Evolutionary conservation across 257 asterid genomes (phyloP), one percentile per base, ranked within the genome.

Genomic region (Capsicum pubescens): DNA sequence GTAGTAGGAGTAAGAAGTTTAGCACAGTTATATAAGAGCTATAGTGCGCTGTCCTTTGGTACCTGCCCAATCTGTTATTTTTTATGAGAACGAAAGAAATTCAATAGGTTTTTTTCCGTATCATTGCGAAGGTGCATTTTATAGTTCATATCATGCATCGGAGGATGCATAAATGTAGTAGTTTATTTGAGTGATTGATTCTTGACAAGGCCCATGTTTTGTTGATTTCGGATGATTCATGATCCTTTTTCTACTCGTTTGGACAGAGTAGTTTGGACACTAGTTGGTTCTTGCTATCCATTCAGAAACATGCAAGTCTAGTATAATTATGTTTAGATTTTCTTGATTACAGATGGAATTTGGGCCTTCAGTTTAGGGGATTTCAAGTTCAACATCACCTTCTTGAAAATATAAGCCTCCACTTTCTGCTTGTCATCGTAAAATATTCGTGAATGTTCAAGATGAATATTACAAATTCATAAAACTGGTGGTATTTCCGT

Each of bases 281-380:
- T 26, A 26, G 78, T 69, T 69, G 78, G 19, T 69, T 69, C 78
- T 69, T 46, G 35, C 35, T 70, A 70, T 42, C 78, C 55, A 42
- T 70, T 70, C 56, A 42, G 56, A 42, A 42, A 42, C 56, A 70
- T 70, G 56, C 56, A 42, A 16, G 35, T 70, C 78, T 70, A 16
- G 78, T 70, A 69, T 69, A 69, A 69, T 13, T 39, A 69, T 8
- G 55, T 39, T 69, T 5, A 39, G 54, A 16, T 70, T 36, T 68
- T 68, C 52, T 36, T 36, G 44, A 36, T 68, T 68, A 36, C 76
- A 68, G 13, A 36, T 14, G 76, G 76, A 36, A 36, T 68, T 68
- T 68, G 76, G 52, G 76, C 76, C 76, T 36, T 68, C 8, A 15
- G 39, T 68, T 39, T 68, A 39, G 48, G 46, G 54, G 26, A 68